Evolutionary conservation across 2,329 filamentous ascomycete species (phyloP), one percentile per base, ranked within the genome.

Genomic region (Mycosphaerelloides madeirae): DNA sequence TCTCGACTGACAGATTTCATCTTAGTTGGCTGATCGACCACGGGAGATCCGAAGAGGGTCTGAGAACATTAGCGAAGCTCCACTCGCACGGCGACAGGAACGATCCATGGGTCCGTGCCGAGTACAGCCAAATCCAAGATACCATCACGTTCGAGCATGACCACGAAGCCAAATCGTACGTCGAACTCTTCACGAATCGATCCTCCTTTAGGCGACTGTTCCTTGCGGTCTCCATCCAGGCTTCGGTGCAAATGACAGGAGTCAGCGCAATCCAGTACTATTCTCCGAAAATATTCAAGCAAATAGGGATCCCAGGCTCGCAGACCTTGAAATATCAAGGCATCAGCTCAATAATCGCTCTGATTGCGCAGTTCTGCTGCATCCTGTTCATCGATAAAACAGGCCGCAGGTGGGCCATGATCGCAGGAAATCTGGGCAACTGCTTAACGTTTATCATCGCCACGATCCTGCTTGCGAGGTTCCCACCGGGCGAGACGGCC

Each of bases 191-290:
- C 66, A 79, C 61, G 9, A 77, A 78, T 56, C 74, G 70, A 58
- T 80, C 82, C 1, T 81, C 76, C 29, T 85, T 88, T 72, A 81
- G 85, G 22, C 78, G 85, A 13, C 72, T 89, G 5, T 81, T 88
- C 61, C 71, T 89, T 8, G 82, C 81, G 28, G 79, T 77, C 55
- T 74, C 84, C 1, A 68, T 88, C 1, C 85, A 89, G 62, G 84
- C 81, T 0, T 80, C 78, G 0, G 73, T 83, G 2, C 85, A 89
- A 62, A 87, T 90, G 82, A 89, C 85, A 0, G 85, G 85, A 52
- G 82, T 84, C 0, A 79, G 75, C 1, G 81, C 82, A 1, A 87
- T 88, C 52, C 84, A 89, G 60, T 89, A 88, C 65, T 88, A 84
- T 65, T 82, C 32, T 18, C 54, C 48, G 2, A 14, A 33, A 11